Percentiles rank a stretch among this genome's conserved stretches.
These are phyloP conservation scores for Prunus salicina DNA, from an alignment of 306 rosid species.

Conservation along the genomic window DNA sequence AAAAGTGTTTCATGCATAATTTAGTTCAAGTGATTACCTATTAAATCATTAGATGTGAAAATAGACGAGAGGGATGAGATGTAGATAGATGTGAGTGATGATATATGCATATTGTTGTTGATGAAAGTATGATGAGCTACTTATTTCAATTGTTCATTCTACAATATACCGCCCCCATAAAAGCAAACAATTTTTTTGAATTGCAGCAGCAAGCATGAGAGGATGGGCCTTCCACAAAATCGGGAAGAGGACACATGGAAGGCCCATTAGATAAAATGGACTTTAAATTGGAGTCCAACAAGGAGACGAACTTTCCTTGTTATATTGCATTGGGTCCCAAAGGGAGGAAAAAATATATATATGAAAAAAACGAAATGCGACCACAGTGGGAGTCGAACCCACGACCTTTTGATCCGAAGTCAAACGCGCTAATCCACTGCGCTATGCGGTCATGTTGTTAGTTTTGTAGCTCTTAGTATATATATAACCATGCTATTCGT, in stretches of 20 bases:
- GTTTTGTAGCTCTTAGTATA: fast-evolving
- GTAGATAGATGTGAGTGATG: neutral
- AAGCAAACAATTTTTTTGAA: neutral
- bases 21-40: no score
- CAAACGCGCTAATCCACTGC: constrained; percentile 70
- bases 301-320: neutral
- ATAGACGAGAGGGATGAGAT: no score
- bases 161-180: neutral
- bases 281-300: neutral
- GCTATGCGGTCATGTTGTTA: constrained; percentile 35
- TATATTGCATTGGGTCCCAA: neutral
- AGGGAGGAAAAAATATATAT: neutral
- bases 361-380: neutral
- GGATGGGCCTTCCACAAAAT: no score
- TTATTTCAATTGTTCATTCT: neutral
- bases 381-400: constrained; percentile 49
- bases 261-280: neutral
- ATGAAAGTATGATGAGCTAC: neutral
- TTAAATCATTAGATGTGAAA: no score
- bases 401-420: constrained; percentile 65
- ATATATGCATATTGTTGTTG: neutral
- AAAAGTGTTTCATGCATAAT: no score
- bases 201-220: neutral
- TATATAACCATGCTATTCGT: neutral
- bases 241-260: no score